phyloP scores from a whole-genome alignment of 352 stramenopile genomes.

The Globisporangium lucens region DNA sequence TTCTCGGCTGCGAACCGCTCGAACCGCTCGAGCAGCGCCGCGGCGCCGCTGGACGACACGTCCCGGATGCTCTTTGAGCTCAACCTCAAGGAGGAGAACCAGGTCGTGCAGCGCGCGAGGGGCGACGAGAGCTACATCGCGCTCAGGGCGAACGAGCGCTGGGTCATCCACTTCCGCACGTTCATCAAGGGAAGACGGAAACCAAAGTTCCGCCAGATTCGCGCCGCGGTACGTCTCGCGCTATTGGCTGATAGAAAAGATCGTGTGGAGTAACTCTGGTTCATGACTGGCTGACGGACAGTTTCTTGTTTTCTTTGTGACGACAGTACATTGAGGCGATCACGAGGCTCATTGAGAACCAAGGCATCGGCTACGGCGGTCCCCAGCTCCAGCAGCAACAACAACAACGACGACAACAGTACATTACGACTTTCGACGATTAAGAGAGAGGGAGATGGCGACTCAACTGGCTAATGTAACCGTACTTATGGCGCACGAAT shows the following conservation, averaged over 20 bases:
- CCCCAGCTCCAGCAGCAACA: not conserved
- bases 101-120: constrained; percentile 43
- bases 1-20: constrained; percentile 7
- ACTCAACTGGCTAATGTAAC: not conserved
- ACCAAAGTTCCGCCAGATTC: constrained; percentile 44
- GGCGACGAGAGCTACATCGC: constrained; percentile 52
- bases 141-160: constrained; percentile 40
- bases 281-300: not conserved
- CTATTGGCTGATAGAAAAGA: not conserved
- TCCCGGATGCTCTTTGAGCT: constrained; percentile 38
- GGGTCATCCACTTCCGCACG: constrained; percentile 54
- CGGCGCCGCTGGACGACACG: constrained; percentile 11
- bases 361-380: constrained; percentile 29
- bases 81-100: constrained; percentile 45
- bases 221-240: constrained; percentile 29
- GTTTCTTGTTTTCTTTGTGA: not conserved
- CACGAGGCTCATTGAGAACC: constrained; percentile 56
- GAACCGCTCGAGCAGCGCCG: constrained; percentile 12
- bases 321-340: constrained; percentile 67
- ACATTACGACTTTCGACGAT: constrained; percentile 7
- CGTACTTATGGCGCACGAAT: constrained; percentile 7
- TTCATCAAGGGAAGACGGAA: constrained; percentile 51
- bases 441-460: not conserved
- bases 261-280: not conserved
- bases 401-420: not conserved